Conservation (phyloP, 2,329 filamentous ascomycete species). For the Nannizziopsis barbatae region DNA sequence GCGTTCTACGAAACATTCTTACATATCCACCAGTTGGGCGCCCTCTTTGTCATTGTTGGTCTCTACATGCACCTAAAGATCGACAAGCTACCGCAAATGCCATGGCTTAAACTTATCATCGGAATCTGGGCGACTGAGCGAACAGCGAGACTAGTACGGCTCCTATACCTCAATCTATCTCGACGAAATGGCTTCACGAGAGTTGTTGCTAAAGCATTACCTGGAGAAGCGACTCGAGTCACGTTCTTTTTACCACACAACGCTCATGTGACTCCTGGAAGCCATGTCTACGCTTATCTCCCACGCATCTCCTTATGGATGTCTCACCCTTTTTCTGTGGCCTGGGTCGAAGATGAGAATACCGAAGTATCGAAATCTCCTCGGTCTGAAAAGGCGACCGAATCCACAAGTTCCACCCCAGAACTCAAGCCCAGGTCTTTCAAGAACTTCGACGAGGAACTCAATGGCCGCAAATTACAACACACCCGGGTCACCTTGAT, state of each 20-base stretch:
- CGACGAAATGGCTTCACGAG: conserved; percentile 39
- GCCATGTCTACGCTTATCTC: conserved; percentile 51
- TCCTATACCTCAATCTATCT: conserved; percentile 46
- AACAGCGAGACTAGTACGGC: conserved; percentile 37
- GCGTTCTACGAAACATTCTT: conserved; percentile 40
- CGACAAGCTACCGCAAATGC: conserved; percentile 33
- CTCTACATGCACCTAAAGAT: conserved; percentile 36
- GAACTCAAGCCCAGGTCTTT: conserved; percentile 25
- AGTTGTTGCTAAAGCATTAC: conserved; percentile 48
- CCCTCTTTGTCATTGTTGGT: conserved; percentile 34
- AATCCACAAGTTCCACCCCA: conserved; percentile 13
- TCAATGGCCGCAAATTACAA: conserved; percentile 16
- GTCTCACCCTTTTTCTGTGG: conserved; percentile 41
- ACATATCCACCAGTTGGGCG: conserved; percentile 38
- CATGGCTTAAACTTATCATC: conserved; percentile 30
- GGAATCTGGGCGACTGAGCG: conserved; percentile 35
- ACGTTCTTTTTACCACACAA: conserved; percentile 49
- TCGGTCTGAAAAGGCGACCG: not conserved
- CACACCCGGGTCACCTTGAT: conserved; percentile 44
- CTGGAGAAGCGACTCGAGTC: conserved; percentile 49
- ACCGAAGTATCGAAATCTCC: conserved; percentile 18
- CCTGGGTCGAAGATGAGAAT: conserved; percentile 34
- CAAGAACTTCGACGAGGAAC: conserved; percentile 19
- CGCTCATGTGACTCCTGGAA: conserved; percentile 44
- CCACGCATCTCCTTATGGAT: conserved; percentile 40